These are phyloP conservation scores for Mycena galopus DNA, from an alignment of 768 basidiomycete species.

Conservation along the genomic window DNA sequence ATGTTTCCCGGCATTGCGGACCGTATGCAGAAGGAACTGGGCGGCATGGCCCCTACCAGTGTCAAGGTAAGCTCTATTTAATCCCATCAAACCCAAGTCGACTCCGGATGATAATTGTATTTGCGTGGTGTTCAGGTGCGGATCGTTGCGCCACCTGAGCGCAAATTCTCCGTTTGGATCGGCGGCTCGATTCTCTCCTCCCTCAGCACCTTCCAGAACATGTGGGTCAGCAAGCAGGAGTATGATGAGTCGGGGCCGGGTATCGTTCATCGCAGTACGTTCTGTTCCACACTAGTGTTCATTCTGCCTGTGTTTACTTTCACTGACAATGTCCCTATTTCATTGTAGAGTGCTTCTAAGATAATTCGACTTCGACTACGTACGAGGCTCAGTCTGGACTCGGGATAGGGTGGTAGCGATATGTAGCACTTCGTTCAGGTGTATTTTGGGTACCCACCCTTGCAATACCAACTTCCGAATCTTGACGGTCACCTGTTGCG, in stretches of 20 bases:
- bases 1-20: constrained; percentile 48
- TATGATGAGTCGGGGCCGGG: constrained; percentile 35
- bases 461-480: too few relatives aligned
- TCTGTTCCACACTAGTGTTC: background rate
- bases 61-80: constrained; percentile 60
- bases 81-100: too few relatives aligned
- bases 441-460: too few relatives aligned
- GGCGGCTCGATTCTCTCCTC: constrained; percentile 36
- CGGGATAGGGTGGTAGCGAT: too few relatives aligned
- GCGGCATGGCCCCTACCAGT: constrained; percentile 69
- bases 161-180: constrained; percentile 67
- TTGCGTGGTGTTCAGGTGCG: constrained; percentile 13
- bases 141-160: constrained; percentile 75
- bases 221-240: constrained; percentile 37
- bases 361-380: too few relatives aligned
- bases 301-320: background rate
- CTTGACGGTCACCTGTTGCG: too few relatives aligned
- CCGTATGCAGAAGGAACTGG: constrained; percentile 81
- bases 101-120: too few relatives aligned
- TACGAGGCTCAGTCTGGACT: too few relatives aligned
- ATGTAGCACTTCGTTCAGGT: too few relatives aligned
- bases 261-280: constrained; percentile 36
- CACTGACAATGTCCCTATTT: background rate
- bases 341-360: constrained; percentile 32
- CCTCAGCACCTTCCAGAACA: constrained; percentile 36